These are phyloP conservation scores for Sindora glabra DNA, from an alignment of 306 rosid genomes.

Conservation along the genomic window DNA sequence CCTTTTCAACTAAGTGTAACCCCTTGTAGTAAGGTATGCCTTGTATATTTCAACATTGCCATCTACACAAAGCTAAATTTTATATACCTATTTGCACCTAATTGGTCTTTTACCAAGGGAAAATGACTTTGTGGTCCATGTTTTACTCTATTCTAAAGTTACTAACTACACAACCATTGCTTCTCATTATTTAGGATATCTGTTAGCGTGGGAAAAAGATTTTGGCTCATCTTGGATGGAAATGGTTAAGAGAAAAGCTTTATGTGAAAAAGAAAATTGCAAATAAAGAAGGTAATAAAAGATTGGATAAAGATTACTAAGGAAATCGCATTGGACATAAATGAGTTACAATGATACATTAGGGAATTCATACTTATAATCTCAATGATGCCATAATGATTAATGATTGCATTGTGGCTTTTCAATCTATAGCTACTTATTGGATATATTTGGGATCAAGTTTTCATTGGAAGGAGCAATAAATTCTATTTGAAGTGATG, in stretches of 20 bases:
- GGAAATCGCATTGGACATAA: too few species aligned
- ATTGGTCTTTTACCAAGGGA: not conserved
- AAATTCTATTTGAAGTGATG: too few species aligned
- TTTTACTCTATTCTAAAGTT: not conserved
- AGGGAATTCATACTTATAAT: too few species aligned
- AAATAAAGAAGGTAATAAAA: not conserved
- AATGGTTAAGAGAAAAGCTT: not conserved
- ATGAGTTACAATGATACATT: too few species aligned
- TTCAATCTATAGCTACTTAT: too few species aligned
- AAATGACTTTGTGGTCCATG: not conserved
- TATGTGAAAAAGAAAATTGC: not conserved
- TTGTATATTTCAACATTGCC: not conserved
- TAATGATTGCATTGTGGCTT: too few species aligned
- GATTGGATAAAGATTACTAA: not conserved
- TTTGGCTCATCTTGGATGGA: not conserved
- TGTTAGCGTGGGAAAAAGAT: not conserved
- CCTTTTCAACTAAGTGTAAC: too few species aligned
- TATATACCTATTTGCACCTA: not conserved
- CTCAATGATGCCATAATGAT: not conserved
- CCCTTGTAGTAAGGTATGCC: not conserved
- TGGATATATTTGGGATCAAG: too few species aligned
- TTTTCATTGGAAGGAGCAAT: too few species aligned
- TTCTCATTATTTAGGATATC: not conserved
- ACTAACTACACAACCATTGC: not conserved
- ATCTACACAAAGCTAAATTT: not conserved